Conservation (phyloP, 371 early-diverging fungal species). For the Thermomucor indicae-seudaticae region DNA sequence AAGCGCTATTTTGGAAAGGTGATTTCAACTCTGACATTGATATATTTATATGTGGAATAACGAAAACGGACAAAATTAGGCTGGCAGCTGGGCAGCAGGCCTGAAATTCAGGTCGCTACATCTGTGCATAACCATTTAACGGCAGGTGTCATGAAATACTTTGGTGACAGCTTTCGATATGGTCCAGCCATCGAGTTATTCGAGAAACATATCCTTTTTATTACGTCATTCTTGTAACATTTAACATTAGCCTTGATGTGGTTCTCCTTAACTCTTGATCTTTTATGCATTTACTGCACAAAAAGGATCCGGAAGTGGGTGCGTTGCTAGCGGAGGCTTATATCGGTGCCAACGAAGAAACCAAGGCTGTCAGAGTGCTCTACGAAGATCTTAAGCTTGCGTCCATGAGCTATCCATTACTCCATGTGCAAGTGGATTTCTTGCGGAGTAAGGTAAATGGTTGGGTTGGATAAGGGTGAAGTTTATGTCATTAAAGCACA, state of each 20-base stretch:
- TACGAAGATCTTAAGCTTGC: constrained; percentile 74
- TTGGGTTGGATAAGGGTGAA: not conserved
- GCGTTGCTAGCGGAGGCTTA: constrained; percentile 78
- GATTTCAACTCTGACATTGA: too few species aligned
- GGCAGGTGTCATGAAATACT: constrained; percentile 83
- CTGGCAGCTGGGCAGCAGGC: constrained; percentile 93
- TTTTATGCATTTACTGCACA: constrained; percentile 40
- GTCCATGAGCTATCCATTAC: constrained; percentile 78
- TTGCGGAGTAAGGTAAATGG: constrained; percentile 63
- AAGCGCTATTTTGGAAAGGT: constrained; percentile 81
- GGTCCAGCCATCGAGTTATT: constrained; percentile 80
- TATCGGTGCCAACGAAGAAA: constrained; percentile 81
- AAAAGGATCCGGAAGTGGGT: constrained; percentile 85
- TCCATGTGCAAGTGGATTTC: constrained; percentile 88
- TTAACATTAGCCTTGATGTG: not conserved
- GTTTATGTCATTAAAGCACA: not conserved
- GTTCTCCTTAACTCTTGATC: not conserved
- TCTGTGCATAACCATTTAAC: constrained; percentile 80
- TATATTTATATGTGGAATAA: too few species aligned
- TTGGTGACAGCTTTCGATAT: constrained; percentile 74
- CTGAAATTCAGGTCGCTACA: constrained; percentile 90
- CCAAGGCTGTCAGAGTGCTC: constrained; percentile 82
- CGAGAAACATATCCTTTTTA: constrained; percentile 31
- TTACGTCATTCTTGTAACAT: not conserved
- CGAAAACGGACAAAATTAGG: too few species aligned